Evolutionary conservation across 345 rosid genomes (phyloP).

Genomic region (Arabis alpina): DNA sequence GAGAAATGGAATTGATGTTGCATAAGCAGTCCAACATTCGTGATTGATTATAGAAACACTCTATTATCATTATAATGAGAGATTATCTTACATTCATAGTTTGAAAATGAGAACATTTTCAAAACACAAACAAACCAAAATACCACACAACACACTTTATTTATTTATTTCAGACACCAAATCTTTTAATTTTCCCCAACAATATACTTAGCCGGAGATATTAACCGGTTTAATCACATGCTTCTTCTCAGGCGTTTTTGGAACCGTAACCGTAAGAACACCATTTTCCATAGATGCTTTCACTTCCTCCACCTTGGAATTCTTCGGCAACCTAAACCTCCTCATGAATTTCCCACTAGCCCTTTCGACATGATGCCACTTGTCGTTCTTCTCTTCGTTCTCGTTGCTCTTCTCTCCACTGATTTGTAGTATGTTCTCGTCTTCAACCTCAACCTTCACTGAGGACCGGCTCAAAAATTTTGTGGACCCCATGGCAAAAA

Average conservation of each 20-base stretch:
- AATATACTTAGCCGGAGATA: constrained; percentile 46
- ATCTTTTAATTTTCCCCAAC: background rate
- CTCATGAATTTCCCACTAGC: constrained; percentile 43
- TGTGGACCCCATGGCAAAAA: no score
- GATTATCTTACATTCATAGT: constrained; percentile 9
- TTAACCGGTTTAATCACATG: constrained; percentile 52
- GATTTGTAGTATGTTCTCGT: constrained; percentile 41
- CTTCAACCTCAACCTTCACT: constrained; percentile 36
- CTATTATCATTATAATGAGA: constrained; percentile 14
- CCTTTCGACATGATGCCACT: constrained; percentile 25
- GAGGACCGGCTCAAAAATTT: no score
- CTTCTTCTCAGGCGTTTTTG: constrained; percentile 46
- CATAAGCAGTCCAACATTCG: background rate
- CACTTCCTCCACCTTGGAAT: constrained; percentile 45
- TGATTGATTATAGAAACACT: background rate
- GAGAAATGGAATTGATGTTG: no score
- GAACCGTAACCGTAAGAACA: constrained; percentile 52
- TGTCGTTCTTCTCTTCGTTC: constrained; percentile 40
- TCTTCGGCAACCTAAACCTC: constrained; percentile 46
- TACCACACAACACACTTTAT: constrained; percentile 4
- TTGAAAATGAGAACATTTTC: background rate
- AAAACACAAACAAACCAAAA: constrained; percentile 17
- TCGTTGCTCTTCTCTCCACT: constrained; percentile 50
- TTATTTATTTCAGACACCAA: background rate
- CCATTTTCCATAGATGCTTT: constrained; percentile 65